Evolutionary conservation across 129 eudicot species (phyloP), one percentile per base, ranked within the genome.

Genomic region (Saposhnikovia divaricata): DNA sequence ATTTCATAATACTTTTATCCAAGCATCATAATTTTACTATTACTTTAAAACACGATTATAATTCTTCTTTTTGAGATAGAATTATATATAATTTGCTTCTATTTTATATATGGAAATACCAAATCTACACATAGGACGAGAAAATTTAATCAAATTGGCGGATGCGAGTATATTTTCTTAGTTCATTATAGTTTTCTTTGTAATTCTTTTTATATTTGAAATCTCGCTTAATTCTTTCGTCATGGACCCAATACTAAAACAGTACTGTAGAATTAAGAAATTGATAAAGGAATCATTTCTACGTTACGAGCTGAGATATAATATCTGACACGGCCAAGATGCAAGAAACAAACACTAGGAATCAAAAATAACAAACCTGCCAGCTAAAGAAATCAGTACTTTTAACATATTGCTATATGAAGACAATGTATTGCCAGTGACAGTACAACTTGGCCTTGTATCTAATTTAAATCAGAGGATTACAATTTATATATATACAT

Each of bases 271-370:
- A 44, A 44, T 12, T 44, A 44, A 45, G 9, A 45, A 45, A 9
- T 10, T 45, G 2, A 11, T 11, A 3, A 11, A 45, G 14, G 48
- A 45, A 45, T 45, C 3, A 11, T 45, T 45, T 45, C 48, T 45
- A 45, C 48, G 14, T 45, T 45, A 10, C 5, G n/a, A 59, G 15
- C 39, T 19, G 45, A 15, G 75, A 8, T 21, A 39, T 21, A 72
- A 72, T 9, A 39, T 37, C 50, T 72, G 76, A 72, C 50, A 72
- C 14, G 11, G 23, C 15, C 13, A 72, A 39, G 47, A 72, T 72
- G 40, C 40, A 66, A 72, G 40, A 38, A 72, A 72, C 76, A 72
- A 72, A 72, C 47, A 39, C 46, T 39, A 72, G 44, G 76, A 43
- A 39, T 39, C 46, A 18, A 72, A 37, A 6, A 39, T 39, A 72